Evolutionary conservation across 1,139 yeast species (phyloP).

Genomic region (Geotrichum australiense): DNA sequence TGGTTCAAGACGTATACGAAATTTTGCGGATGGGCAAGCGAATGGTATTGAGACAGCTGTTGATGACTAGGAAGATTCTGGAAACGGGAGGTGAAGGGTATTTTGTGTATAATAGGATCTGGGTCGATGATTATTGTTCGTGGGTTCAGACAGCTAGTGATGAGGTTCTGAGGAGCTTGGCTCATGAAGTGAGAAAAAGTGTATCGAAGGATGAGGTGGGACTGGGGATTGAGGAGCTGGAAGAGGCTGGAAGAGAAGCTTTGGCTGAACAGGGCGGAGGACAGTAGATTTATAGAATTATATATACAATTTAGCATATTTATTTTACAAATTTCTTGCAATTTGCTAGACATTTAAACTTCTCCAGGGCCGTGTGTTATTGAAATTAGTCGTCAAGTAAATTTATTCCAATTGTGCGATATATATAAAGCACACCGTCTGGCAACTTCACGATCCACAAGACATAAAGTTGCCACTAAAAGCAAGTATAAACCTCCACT

Average conservation of each 20-base stretch:
- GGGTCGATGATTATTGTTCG: slow-evolving; percentile 72
- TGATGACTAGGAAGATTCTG: slow-evolving; percentile 64
- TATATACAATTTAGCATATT: too few relatives aligned
- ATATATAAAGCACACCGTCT: too few relatives aligned
- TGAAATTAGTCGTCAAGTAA: too few relatives aligned
- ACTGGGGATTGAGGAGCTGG: slow-evolving; percentile 29
- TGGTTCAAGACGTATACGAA: slow-evolving; percentile 71
- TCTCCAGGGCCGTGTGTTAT: too few relatives aligned
- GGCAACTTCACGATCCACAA: too few relatives aligned
- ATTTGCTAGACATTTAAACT: too few relatives aligned
- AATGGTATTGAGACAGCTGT: slow-evolving; percentile 50
- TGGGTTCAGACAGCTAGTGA: slow-evolving; percentile 61
- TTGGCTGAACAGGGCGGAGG: slow-evolving; percentile 15
- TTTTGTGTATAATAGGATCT: slow-evolving; percentile 73
- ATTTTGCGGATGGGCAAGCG: slow-evolving; percentile 65
- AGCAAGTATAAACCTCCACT: too few relatives aligned
- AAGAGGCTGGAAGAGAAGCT: slow-evolving; percentile 27
- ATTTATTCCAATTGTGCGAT: too few relatives aligned
- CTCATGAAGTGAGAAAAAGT: slow-evolving; percentile 48
- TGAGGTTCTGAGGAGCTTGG: slow-evolving; percentile 49
- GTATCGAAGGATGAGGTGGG: slow-evolving; percentile 27
- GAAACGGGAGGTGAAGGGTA: slow-evolving; percentile 64
- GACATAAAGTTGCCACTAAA: too few relatives aligned
- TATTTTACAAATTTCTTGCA: too few relatives aligned
- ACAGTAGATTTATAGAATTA: too few relatives aligned